Evolutionary conservation across 441 rosid species (phyloP), one percentile per base, ranked within the genome.

Genomic region (Euphorbia corollata): DNA sequence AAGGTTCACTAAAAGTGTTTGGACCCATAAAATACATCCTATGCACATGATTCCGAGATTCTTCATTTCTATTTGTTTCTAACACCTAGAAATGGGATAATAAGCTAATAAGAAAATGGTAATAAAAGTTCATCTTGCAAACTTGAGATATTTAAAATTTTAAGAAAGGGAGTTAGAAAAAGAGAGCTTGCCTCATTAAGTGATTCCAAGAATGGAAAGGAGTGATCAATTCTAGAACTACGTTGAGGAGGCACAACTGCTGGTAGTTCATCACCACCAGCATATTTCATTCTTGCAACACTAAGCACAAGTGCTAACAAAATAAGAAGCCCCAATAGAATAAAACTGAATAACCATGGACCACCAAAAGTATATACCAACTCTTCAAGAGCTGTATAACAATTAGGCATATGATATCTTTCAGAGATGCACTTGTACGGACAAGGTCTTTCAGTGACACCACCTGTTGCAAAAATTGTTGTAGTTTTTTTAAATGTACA

Each of bases 341-440:
- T 83, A 65, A 92, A 71, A 55, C 95, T 85, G 68, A 92, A 92
- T 64, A 79, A 66, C 98, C 96, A 92, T 18, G 98, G 98, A 43
- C 98, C 96, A 63, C 98, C 98, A 79, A 92, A 92, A 68, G 98
- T 86, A 82, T 92, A 85, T 53, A 92, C 82, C 68, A 92, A 73
- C 83, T 91, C 98, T 75, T 91, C 98, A 67, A 91, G 86, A 47
- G 92, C 79, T 8, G 98, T 91, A 72, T 86, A 86, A 80, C 98
- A 92, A 74, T 86, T 80, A 56, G 98, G 98, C 96, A 89, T 83
- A 77, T 83, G 98, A 74, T 82, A 92, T 85, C 92, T 84, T 41
- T 89, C 96, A 9, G 98, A 89, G 54, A 86, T 43, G 66, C 98
- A 91, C 74, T 76, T 75, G 77, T 86, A 89, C 8, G 98, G 98